Evolutionary conservation across 169 alveolate species (phyloP).

Genomic region (Sarcocystis neurona): DNA sequence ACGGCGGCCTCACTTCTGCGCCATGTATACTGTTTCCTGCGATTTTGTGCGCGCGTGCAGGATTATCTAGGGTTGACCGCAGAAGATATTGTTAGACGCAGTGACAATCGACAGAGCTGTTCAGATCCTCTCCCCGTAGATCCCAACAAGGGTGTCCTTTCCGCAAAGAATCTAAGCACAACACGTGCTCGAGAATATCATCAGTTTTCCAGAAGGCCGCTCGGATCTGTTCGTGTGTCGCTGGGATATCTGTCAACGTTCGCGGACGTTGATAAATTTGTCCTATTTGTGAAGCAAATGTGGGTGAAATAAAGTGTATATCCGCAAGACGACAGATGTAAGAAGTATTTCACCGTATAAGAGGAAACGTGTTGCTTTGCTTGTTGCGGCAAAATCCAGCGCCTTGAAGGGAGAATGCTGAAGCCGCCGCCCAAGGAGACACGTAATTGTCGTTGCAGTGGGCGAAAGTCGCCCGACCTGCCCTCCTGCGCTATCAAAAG

Average conservation of each 20-base stretch:
- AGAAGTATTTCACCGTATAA: too few species aligned
- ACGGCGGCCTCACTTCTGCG: background rate
- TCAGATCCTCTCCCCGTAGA: conserved; percentile 58
- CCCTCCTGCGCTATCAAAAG: too few species aligned
- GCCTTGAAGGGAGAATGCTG: too few species aligned
- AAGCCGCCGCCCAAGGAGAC: too few species aligned
- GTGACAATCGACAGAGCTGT: conserved; percentile 65
- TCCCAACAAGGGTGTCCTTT: background rate
- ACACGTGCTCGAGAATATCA: too few species aligned
- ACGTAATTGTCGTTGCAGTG: too few species aligned
- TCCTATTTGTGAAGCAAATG: conserved; percentile 48
- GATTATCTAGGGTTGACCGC: conserved; percentile 64
- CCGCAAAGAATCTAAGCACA: background rate
- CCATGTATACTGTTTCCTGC: background rate
- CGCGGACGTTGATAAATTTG: conserved; percentile 62
- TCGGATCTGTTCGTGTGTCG: conserved; percentile 70
- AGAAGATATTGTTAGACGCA: conserved; percentile 64
- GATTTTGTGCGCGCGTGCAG: background rate
- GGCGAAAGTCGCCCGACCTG: too few species aligned
- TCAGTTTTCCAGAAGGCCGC: conserved; percentile 62
- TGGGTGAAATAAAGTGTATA: too few species aligned
- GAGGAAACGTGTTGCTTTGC: too few species aligned
- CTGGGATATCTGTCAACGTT: conserved; percentile 73
- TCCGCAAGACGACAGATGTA: too few species aligned
- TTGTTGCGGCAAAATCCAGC: too few species aligned